phyloP scores from a whole-genome alignment of 176 grass and related monocot genomes.

The Oryza rufipogon region DNA sequence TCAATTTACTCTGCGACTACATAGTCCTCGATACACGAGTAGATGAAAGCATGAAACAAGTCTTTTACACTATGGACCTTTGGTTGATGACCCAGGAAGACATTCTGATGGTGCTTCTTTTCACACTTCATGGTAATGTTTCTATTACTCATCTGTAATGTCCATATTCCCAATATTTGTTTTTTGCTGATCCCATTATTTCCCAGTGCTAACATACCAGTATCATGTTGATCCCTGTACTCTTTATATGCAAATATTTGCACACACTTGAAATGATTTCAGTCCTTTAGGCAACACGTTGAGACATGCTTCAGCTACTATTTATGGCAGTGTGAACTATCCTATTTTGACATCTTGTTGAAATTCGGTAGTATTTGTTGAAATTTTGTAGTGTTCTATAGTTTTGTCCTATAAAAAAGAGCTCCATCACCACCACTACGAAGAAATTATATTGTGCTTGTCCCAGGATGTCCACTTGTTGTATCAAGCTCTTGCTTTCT shows the following conservation, averaged over 20 bases:
- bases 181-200: background rate
- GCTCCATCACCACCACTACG: slow-evolving; percentile 27
- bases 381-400: slow-evolving; percentile 22
- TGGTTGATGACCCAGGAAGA: slow-evolving; percentile 20
- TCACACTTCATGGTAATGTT: slow-evolving; percentile 23
- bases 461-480: slow-evolving; percentile 4
- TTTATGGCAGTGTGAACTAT: slow-evolving; percentile 7
- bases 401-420: slow-evolving; percentile 37
- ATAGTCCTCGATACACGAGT: slow-evolving; percentile 14
- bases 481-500: slow-evolving; percentile 40
- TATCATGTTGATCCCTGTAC: background rate
- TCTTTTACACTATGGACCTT: background rate
- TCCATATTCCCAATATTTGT: slow-evolving; percentile 5
- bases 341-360: slow-evolving; percentile 17
- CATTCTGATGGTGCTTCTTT: slow-evolving; percentile 23
- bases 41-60: background rate
- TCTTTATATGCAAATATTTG: slow-evolving; percentile 7
- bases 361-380: slow-evolving; percentile 14
- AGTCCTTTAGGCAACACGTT: background rate
- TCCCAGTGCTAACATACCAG: background rate
- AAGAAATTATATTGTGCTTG: slow-evolving; percentile 28
- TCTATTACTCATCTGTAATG: slow-evolving; percentile 6
- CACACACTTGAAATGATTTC: slow-evolving; percentile 5
- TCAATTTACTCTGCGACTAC: background rate
- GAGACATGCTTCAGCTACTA: slow-evolving; percentile 10